These are phyloP conservation scores for Taiwanofungus camphoratus DNA, from an alignment of 1,284 basidiomycete species.

Conservation along the genomic window DNA sequence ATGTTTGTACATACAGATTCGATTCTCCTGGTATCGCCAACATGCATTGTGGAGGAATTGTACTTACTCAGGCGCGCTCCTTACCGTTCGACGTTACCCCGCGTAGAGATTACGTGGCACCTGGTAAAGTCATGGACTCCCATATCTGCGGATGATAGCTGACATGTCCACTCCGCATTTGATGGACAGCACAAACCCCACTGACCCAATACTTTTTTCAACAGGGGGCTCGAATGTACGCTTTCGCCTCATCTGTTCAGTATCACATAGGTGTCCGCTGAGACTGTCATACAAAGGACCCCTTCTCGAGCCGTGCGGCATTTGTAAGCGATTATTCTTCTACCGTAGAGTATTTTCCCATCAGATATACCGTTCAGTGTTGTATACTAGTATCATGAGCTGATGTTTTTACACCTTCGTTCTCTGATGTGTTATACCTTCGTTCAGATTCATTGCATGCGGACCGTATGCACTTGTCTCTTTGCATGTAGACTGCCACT, in stretches of 20 bases:
- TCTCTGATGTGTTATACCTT: too few species aligned
- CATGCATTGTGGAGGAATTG: conserved; percentile 45
- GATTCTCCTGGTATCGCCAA: conserved; percentile 45
- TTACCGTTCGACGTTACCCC: conserved; percentile 73
- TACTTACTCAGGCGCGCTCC: conserved; percentile 67
- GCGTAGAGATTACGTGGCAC: conserved; percentile 69
- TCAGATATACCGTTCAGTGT: too few species aligned
- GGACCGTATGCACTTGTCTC: too few species aligned
- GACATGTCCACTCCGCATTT: conserved; percentile 3
- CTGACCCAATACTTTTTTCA: conserved; percentile 67
- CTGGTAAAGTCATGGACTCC: conserved; percentile 46
- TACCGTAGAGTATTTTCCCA: too few species aligned
- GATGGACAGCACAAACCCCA: conserved; percentile 44
- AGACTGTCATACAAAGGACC: too few species aligned
- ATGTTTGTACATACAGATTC: conserved; percentile 39
- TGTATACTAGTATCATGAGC: too few species aligned
- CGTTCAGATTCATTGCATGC: too few species aligned
- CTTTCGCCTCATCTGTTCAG: conserved; percentile 34
- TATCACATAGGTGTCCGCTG: too few species aligned
- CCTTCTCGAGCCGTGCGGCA: too few species aligned
- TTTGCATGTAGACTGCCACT: too few species aligned
- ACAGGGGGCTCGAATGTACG: conserved; percentile 74
- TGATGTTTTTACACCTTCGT: too few species aligned
- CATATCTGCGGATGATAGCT: conserved; percentile 1
- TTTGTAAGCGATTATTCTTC: too few species aligned